phyloP scores from a whole-genome alignment of 768 basidiomycete genomes.

The Mycena olivaceomarginata region DNA sequence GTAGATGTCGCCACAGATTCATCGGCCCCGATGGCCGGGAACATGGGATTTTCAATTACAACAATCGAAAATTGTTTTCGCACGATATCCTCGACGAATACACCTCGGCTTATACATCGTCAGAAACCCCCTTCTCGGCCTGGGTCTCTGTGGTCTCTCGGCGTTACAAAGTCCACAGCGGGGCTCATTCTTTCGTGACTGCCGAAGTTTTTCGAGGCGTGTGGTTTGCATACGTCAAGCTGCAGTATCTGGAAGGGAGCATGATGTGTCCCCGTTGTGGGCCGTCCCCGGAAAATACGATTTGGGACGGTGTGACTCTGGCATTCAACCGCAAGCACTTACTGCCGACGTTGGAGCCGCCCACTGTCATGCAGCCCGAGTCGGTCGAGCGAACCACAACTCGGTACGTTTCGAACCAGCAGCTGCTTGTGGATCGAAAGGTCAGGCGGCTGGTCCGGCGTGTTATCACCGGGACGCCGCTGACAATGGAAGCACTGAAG shows the following conservation, averaged over 20 bases:
- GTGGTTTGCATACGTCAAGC: slow-evolving; percentile 40
- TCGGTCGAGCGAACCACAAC: slow-evolving; percentile 8
- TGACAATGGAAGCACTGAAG: background rate
- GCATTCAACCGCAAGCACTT: slow-evolving; percentile 44
- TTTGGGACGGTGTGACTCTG: slow-evolving; percentile 46
- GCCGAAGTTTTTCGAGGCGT: slow-evolving; percentile 33
- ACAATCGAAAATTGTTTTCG: slow-evolving; percentile 33
- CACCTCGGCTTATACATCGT: slow-evolving; percentile 28
- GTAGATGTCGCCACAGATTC: slow-evolving; percentile 17
- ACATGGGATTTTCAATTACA: slow-evolving; percentile 42
- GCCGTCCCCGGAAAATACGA: slow-evolving; percentile 34
- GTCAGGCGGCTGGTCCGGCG: background rate
- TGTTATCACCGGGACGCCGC: slow-evolving; percentile 13
- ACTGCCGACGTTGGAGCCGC: slow-evolving; percentile 32
- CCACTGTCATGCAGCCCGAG: slow-evolving; percentile 19
- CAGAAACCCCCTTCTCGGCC: slow-evolving; percentile 40
- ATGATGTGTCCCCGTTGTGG: slow-evolving; percentile 39
- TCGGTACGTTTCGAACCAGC: background rate
- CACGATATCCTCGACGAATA: slow-evolving; percentile 43
- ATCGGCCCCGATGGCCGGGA: slow-evolving; percentile 36
- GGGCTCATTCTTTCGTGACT: slow-evolving; percentile 5
- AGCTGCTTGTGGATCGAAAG: background rate
- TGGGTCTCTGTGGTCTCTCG: slow-evolving; percentile 31
- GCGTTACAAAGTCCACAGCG: slow-evolving; percentile 26
- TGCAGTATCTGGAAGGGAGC: slow-evolving; percentile 35